Base-by-base conservation (phyloP, 805 yeast species). In the Lipomyces kockii region DNA sequence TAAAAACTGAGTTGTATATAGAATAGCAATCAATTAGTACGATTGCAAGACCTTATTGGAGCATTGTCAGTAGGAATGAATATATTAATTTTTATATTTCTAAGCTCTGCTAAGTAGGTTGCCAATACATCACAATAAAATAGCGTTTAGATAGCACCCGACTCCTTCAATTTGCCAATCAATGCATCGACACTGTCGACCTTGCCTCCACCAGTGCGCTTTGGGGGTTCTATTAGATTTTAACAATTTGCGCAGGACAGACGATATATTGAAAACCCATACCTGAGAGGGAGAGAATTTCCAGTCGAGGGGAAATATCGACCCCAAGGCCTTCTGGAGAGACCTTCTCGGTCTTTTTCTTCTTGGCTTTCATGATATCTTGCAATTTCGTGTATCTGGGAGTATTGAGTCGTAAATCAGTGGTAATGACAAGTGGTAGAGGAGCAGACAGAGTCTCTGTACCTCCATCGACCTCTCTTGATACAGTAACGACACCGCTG, bases 341-440 rank as follows among this genome's bases (percentile, higher is more conserved):
- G 79, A 86, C 78, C 76, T 86, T 83, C 73, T 87, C 91, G 77
- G 93, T 83, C 3, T 97, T 97, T 83, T 92, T 93, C 86, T 93
- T 93, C 83, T 95, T 95, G 64, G 98, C 98, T 83, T 95, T 95
- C 98, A 95, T 95, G 82, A 93, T 86, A 79, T 94, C 95, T 68
- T 97, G 98, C 76, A 95, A 84, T 14, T 97, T 87, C n/a, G 97
- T 97, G 76, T 92, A 95, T 74, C 98, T 88, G 56, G 99, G 99
- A 77, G 87, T 95, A 78, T 95, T 95, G 76, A 95, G 85, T 79
- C 99, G 89, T 74, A 95, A 83, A 78, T 95, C 99, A 2, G 98
- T 89, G 34, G 98, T 93, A 74, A 95, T 86, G 63, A 95, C 85
- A 82, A 92, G 76, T 54, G 99, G 99, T 67, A 93, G 83, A 67